A percentile compares a stretch with the other conserved stretches of the same genome.
Evolutionary conservation across 2,329 filamentous ascomycete genomes (phyloP).

Genomic region (Davidsoniella neocaledoniae): DNA sequence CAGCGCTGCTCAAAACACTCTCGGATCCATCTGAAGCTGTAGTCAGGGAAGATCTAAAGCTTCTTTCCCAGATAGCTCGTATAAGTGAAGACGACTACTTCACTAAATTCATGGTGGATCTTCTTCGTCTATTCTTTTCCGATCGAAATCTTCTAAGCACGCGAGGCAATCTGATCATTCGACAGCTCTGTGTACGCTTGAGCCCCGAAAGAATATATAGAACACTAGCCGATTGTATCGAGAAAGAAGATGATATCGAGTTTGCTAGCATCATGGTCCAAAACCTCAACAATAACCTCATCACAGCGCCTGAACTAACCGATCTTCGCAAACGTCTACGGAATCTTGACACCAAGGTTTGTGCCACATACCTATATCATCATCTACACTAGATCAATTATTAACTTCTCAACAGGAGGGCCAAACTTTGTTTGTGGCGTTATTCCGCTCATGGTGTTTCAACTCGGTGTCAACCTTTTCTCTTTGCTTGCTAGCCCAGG

Average conservation of each 20-base stretch:
- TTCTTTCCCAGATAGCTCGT: constrained; percentile 87
- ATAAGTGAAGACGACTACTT: constrained; percentile 98
- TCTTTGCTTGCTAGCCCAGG: constrained; percentile 83
- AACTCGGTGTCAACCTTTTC: constrained; percentile 97
- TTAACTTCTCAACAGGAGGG: constrained; percentile 45
- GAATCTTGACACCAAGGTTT: constrained; percentile 72
- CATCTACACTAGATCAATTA: not conserved
- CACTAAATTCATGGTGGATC: constrained; percentile 92
- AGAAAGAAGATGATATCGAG: constrained; percentile 94
- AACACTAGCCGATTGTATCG: constrained; percentile 87
- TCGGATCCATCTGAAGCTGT: constrained; percentile 92
- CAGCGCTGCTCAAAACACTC: constrained; percentile 84
- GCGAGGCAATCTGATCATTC: constrained; percentile 86
- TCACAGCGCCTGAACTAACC: constrained; percentile 84
- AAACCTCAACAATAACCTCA: constrained; percentile 96
- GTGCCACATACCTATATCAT: not conserved
- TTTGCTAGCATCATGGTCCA: constrained; percentile 99
- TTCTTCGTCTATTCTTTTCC: constrained; percentile 88
- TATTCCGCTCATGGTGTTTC: constrained; percentile 96
- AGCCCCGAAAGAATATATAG: constrained; percentile 92
- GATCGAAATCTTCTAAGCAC: constrained; percentile 83
- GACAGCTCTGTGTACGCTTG: constrained; percentile 81
- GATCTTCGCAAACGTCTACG: constrained; percentile 80
- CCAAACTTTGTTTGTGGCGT: constrained; percentile 81
- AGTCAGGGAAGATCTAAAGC: constrained; percentile 81